These are phyloP conservation scores for Microbotryomycetes sp. DNA, from an alignment of 1,284 basidiomycete genomes.

Conservation along the genomic window DNA sequence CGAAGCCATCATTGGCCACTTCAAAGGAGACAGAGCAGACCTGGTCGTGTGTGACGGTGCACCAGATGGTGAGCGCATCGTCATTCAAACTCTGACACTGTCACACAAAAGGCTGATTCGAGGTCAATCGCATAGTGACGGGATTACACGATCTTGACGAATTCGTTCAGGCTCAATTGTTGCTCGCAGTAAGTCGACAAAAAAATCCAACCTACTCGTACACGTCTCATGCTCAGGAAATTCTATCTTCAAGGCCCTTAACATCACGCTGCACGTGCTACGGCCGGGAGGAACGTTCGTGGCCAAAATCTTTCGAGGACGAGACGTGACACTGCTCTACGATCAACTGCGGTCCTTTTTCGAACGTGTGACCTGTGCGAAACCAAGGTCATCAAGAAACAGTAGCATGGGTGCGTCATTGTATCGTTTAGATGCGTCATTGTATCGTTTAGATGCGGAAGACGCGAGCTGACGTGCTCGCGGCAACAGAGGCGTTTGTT, in stretches of 20 bases:
- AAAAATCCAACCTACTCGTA: not conserved
- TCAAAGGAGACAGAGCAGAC: conserved; percentile 49
- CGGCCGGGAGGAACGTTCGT: conserved; percentile 50
- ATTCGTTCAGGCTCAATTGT: conserved; percentile 52
- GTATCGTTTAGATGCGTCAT: not conserved
- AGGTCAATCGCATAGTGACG: too few relatives aligned
- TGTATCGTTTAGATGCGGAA: not conserved
- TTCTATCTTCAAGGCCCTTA: conserved; percentile 45
- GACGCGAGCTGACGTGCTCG: not conserved
- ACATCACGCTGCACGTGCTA: conserved; percentile 51
- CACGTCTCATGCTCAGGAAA: conserved; percentile 2
- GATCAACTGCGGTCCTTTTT: conserved; percentile 49
- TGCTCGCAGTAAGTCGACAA: conserved; percentile 47
- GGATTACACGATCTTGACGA: conserved; percentile 55
- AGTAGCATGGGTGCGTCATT: conserved; percentile 36
- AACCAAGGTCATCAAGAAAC: conserved; percentile 42
- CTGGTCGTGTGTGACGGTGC: conserved; percentile 56
- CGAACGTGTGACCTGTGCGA: conserved; percentile 42
- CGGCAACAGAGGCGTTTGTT: conserved; percentile 50
- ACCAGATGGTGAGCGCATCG: conserved; percentile 49
- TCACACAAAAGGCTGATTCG: conserved; percentile 1
- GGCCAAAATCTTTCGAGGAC: conserved; percentile 53
- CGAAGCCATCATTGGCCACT: conserved; percentile 47
- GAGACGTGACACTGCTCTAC: conserved; percentile 46
- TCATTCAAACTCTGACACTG: too few relatives aligned